These are phyloP conservation scores for Arbutus unedo DNA, from an alignment of 148 eudicot species.

Conservation along the genomic window DNA sequence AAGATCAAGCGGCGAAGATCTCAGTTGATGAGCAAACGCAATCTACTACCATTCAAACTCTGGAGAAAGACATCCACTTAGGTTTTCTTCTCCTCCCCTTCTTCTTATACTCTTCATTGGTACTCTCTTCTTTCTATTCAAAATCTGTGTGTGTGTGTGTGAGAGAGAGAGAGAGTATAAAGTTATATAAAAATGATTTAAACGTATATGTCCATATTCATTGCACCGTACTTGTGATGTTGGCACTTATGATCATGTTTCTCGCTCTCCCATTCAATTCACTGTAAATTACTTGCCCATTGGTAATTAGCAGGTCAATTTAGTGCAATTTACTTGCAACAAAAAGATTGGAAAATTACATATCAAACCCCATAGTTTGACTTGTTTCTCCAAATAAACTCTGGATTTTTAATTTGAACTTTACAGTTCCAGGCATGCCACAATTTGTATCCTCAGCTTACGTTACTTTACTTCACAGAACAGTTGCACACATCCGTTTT, in stretches of 20 bases:
- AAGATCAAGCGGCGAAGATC: slow-evolving; percentile 78
- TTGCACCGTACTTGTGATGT: background rate
- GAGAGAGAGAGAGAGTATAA: too few species aligned
- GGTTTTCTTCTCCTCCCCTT: slow-evolving; percentile 33
- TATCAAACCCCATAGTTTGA: background rate
- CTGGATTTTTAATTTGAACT: background rate
- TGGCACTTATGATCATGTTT: too few species aligned
- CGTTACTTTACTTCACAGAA: too few species aligned
- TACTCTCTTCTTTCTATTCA: background rate
- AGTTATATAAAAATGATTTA: background rate
- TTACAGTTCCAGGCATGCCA: too few species aligned
- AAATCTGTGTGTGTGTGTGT: background rate
- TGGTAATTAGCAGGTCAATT: background rate
- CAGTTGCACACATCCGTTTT: too few species aligned
- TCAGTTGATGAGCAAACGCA: slow-evolving; percentile 86
- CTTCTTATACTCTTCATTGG: background rate
- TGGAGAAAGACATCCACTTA: slow-evolving; percentile 60
- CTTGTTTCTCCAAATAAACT: background rate
- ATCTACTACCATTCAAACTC: slow-evolving; percentile 57
- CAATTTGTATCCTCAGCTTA: too few species aligned
- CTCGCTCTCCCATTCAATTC: too few species aligned
- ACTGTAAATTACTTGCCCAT: background rate
- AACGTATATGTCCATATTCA: too few species aligned
- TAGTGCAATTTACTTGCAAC: background rate
- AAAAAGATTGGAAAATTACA: background rate